phyloP scores from a whole-genome alignment of 257 asterid genomes.

The Forsythia suspensa region DNA sequence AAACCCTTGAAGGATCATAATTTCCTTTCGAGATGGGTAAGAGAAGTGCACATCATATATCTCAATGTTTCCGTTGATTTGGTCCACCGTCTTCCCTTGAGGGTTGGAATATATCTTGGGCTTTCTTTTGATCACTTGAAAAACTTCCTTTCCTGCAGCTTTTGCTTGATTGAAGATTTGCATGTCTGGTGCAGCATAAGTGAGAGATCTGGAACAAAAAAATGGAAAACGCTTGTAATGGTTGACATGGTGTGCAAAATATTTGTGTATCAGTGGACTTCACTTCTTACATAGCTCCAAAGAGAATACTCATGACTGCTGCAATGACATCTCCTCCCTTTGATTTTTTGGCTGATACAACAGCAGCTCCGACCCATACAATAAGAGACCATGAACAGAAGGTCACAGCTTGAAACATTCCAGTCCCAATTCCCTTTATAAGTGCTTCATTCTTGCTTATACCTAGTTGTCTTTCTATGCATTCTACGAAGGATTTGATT shows the following conservation, averaged over 20 bases:
- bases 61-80: slow-evolving; percentile 53
- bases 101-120: slow-evolving; percentile 45
- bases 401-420: slow-evolving; percentile 76
- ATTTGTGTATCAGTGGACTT: neutral
- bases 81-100: slow-evolving; percentile 43
- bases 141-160: slow-evolving; percentile 87
- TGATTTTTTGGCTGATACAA: slow-evolving; percentile 60
- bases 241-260: slow-evolving; percentile 10
- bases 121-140: slow-evolving; percentile 66
- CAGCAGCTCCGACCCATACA: slow-evolving; percentile 84
- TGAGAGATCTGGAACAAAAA: slow-evolving; percentile 63
- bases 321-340: slow-evolving; percentile 82
- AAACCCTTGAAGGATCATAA: slow-evolving; percentile 62
- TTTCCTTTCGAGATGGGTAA: slow-evolving; percentile 69
- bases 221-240: neutral
- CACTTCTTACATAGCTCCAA: slow-evolving; percentile 81
- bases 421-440: slow-evolving; percentile 77
- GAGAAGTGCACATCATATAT: slow-evolving; percentile 59
- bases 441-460: slow-evolving; percentile 63
- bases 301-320: slow-evolving; percentile 88
- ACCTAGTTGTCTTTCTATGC: slow-evolving; percentile 53
- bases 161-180: slow-evolving; percentile 81
- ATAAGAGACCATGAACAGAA: slow-evolving; percentile 83
- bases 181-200: slow-evolving; percentile 91
- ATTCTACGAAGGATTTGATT: slow-evolving; percentile 49